Base-by-base conservation (phyloP, 2,329 filamentous ascomycete genomes). In the Colletotrichum gloeosporioides region DNA sequence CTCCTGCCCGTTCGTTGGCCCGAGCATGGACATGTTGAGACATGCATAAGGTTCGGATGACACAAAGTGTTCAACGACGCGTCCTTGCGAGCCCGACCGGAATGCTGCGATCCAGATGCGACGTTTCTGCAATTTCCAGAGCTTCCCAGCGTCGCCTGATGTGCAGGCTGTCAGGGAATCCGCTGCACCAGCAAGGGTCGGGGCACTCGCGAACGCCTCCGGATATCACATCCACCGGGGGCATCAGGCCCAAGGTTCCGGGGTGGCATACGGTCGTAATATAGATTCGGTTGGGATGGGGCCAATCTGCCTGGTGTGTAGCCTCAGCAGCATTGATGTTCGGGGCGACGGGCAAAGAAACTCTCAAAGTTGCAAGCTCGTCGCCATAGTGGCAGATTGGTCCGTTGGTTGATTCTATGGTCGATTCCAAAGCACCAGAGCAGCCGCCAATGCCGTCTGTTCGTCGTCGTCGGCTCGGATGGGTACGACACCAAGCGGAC, bases 181-280 rank as follows among this genome's bases (percentile, higher is more conserved):
- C 64, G 68, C 72, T 53, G 63, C 44, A 77, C 25, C 64, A 34
- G 27, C 73, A 76, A 59, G 76, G 76, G 68, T 76, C 76, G 69
- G 76, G 76, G 64, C 55, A 70, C 25, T n/a, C 36, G 34, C 66
- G 15, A 59, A 66, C 27, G 31, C 13, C 27, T 71, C 55, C 71
- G 55, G 73, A 71, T 57, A 62, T 73, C 34, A 75, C 69, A 49
- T 69, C 44, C 57, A 27, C 27, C 61, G 39, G 55, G 39, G 39
- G 69, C 44, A 29, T 55, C 62, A 67, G 62, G 69, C 53, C 49
- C 44, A 25, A 39, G 55, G 61, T 44, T 57, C 44, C 22, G 36
- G 57, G n/a, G 29, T 12, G n/a, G n/a, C 39, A 49, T 44, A 27
- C 18, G n/a, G n/a, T 13, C 39, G 31, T 44, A 27, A 25, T 39